Base-by-base conservation (phyloP, 768 basidiomycete species). In the Myochromella boudieri region DNA sequence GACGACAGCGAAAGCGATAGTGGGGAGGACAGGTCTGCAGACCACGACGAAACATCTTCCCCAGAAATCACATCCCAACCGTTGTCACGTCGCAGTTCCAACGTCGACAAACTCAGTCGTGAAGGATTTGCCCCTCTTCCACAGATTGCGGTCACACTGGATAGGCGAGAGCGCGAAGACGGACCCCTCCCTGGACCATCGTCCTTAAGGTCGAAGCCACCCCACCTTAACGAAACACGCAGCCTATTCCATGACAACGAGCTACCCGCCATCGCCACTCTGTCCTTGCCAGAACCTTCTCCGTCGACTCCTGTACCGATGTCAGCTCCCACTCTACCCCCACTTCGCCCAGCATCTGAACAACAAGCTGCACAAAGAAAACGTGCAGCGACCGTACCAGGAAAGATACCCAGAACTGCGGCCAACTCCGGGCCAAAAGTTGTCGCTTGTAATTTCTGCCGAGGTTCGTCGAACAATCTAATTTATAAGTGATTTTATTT, bases 361-460 rank as follows among this genome's bases (percentile, higher is more conserved):
- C 76, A 81, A 55, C 82, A 84, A 61, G 78, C 82, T 43, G 78
- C 80, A 21, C 81, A 82, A 64, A 71, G 87, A 57, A 83, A 82
- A 60, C 81, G 87, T 39, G 78, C 85, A 11, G 78, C 84, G 6
- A 85, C 86, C 6, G 76, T 85, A 10, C 82, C 82, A 37, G 83
- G 78, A 31, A 84, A 82, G 59, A 77, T 67, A 48, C 72, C 69
- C 44, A 80, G 82, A 52, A 74, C 77, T 57, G 66, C 73, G 39
- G 80, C 81, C 27, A 83, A 75, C 48, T 86, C 86, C 41, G 89
- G 89, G 9, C 87, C 88, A 37, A 91, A 91, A 60, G 85, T 91
- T 10, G 88, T 92, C 18, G 90, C 90, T 12, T 92, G 90, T 67
- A 90, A 91, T 66, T 89, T 89, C 62, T 92, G 90, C 67, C 79